A percentile compares a stretch with the other conserved stretches of the same genome.
These are phyloP conservation scores for Dentipellis fragilis DNA, from an alignment of 768 basidiomycete species.

Conservation along the genomic window DNA sequence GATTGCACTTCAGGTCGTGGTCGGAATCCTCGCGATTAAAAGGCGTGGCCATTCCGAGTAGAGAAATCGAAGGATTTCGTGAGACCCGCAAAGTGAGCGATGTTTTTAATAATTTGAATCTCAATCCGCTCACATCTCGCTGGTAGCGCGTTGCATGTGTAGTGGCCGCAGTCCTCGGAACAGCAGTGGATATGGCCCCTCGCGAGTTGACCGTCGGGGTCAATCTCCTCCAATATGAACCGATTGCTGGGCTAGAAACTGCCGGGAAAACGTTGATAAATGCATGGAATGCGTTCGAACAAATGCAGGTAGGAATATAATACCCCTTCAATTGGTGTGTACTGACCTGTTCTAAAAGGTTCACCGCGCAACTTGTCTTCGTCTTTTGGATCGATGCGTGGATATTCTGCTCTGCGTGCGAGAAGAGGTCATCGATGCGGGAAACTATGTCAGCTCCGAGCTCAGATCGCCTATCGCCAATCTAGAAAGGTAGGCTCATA, in stretches of 20 bases:
- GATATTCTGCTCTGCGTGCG: constrained; percentile 54
- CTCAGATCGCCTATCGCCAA: constrained; percentile 39
- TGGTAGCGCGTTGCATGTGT: neutral
- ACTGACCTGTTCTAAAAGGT: constrained; percentile 29
- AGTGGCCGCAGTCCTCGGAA: neutral
- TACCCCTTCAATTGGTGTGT: too few relatives aligned
- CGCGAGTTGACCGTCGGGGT: neutral
- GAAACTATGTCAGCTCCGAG: constrained; percentile 36
- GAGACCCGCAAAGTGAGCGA: neutral
- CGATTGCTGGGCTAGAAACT: neutral
- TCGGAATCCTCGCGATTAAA: neutral
- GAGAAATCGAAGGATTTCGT: neutral
- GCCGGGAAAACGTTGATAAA: neutral
- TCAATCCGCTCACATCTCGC: neutral
- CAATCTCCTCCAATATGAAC: neutral
- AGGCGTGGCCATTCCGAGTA: neutral
- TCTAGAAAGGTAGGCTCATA: constrained; percentile 36
- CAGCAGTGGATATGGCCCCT: neutral
- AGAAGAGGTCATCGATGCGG: constrained; percentile 50
- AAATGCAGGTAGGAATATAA: neutral
- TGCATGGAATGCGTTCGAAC: neutral
- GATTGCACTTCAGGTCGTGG: neutral
- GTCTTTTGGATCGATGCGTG: constrained; percentile 65
- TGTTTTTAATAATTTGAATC: neutral
- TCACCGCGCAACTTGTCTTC: constrained; percentile 57